These are phyloP conservation scores for Trichophyton schoenleinii DNA, from an alignment of 2,329 filamentous ascomycete species.

Conservation along the genomic window DNA sequence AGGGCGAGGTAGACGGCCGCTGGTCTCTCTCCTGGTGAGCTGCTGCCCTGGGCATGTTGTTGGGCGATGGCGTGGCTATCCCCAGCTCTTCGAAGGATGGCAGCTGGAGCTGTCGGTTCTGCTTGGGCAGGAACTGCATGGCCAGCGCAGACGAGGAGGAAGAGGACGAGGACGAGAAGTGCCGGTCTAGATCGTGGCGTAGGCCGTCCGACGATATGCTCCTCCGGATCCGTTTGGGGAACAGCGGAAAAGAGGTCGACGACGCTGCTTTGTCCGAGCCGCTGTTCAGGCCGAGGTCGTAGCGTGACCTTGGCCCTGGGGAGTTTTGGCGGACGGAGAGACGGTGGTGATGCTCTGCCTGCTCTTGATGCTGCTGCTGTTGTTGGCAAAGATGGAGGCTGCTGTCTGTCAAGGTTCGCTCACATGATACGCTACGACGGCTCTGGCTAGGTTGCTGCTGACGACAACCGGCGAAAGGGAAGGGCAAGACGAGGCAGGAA, in stretches of 20 bases:
- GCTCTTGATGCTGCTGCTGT: background rate
- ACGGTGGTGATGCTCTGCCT: too few species aligned
- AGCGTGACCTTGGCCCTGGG: background rate
- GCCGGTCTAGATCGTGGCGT: constrained; percentile 1
- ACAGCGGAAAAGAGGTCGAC: background rate
- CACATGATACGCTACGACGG: constrained; percentile 10
- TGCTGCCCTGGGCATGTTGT: background rate
- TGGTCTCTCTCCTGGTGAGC: background rate
- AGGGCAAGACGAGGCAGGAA: background rate
- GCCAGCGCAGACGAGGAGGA: constrained; percentile 21
- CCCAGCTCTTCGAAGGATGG: constrained; percentile 43
- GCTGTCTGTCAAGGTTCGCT: constrained; percentile 6
- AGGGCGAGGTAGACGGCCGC: background rate
- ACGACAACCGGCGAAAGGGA: background rate
- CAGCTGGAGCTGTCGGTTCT: constrained; percentile 34
- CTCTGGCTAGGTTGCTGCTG: background rate
- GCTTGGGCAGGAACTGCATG: constrained; percentile 26
- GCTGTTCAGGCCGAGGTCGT: background rate
- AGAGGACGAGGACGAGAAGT: constrained; percentile 17
- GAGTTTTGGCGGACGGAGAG: background rate
- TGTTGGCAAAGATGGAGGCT: constrained; percentile 1
- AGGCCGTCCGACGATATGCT: constrained; percentile 8
- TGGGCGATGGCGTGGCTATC: constrained; percentile 32
- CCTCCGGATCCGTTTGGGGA: constrained; percentile 7
- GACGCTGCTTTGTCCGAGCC: background rate